phyloP scores from a whole-genome alignment of 2,329 filamentous ascomycete species.

The Beauveria caledonica region DNA sequence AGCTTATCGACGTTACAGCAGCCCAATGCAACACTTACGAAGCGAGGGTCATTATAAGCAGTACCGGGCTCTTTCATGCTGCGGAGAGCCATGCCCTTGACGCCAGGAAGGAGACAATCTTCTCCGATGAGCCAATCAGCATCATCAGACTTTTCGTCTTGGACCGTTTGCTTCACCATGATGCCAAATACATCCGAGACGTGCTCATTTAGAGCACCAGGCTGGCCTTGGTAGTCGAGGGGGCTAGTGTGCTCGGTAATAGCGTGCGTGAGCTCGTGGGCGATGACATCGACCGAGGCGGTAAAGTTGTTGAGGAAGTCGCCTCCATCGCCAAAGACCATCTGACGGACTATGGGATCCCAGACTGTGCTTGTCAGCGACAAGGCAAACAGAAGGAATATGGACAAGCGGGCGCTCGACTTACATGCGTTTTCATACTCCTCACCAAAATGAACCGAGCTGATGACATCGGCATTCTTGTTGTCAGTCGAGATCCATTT shows the following conservation, averaged over 20 bases:
- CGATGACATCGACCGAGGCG: slow-evolving; percentile 46
- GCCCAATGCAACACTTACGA: slow-evolving; percentile 25
- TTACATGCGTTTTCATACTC: slow-evolving; percentile 44
- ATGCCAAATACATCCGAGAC: slow-evolving; percentile 48
- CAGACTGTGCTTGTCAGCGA: slow-evolving; percentile 29
- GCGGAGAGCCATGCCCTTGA: slow-evolving; percentile 44
- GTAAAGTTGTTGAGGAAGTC: slow-evolving; percentile 44
- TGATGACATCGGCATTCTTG: slow-evolving; percentile 39
- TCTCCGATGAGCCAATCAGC: slow-evolving; percentile 50
- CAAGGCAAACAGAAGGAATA: not conserved
- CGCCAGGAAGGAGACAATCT: slow-evolving; percentile 39
- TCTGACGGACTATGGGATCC: slow-evolving; percentile 39
- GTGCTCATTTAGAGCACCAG: slow-evolving; percentile 49
- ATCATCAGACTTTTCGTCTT: slow-evolving; percentile 34
- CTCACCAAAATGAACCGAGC: slow-evolving; percentile 44
- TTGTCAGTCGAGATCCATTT: slow-evolving; percentile 45
- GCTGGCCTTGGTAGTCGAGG: slow-evolving; percentile 42
- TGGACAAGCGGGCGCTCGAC: slow-evolving; percentile 13
- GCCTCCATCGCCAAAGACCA: slow-evolving; percentile 50
- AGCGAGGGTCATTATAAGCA: slow-evolving; percentile 43
- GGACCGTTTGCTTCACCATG: slow-evolving; percentile 47
- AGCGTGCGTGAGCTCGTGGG: slow-evolving; percentile 49
- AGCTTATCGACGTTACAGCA: not conserved
- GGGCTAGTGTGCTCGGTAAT: slow-evolving; percentile 42
- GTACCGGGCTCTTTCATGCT: slow-evolving; percentile 47